A percentile compares a stretch with the other conserved stretches of the same genome.
Evolutionary conservation across 1,284 basidiomycete species (phyloP).

Genomic region (Microbotryum saponariae): DNA sequence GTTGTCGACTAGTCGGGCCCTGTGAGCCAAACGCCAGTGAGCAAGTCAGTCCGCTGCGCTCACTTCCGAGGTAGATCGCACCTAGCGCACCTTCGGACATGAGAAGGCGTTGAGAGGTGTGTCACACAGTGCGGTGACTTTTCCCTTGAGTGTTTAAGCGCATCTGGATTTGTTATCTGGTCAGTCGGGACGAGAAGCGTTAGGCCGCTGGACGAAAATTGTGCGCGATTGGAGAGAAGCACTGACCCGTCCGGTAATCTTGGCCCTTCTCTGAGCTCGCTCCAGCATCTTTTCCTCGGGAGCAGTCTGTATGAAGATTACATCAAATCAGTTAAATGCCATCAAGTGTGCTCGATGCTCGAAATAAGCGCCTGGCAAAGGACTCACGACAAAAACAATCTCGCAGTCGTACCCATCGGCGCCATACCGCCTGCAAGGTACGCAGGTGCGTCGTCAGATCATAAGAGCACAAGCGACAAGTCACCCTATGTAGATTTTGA

Average conservation of each 20-base stretch:
- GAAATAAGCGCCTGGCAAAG: neutral
- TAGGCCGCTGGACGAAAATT: neutral
- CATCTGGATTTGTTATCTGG: slow-evolving; percentile 21
- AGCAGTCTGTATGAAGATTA: slow-evolving; percentile 17
- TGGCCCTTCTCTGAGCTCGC: slow-evolving; percentile 30
- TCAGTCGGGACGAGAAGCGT: neutral
- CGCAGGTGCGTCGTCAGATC: no score
- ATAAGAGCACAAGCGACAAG: no score
- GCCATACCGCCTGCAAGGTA: slow-evolving; percentile 6
- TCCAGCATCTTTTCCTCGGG: slow-evolving; percentile 30
- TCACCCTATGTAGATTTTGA: no score
- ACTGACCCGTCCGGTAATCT: slow-evolving; percentile 32
- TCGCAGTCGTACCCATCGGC: slow-evolving; percentile 30
- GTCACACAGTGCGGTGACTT: slow-evolving; percentile 32
- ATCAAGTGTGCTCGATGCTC: neutral
- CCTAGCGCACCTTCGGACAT: slow-evolving; percentile 17
- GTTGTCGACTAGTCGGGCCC: slow-evolving; percentile 34
- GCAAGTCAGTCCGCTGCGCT: neutral
- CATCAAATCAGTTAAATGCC: neutral
- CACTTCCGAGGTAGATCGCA: neutral
- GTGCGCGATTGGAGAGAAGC: neutral
- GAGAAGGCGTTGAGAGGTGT: slow-evolving; percentile 21
- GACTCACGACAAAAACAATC: slow-evolving; percentile 34
- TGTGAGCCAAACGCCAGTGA: neutral
- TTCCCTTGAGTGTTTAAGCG: slow-evolving; percentile 27